Evolutionary conservation across 108 stramenopile genomes (phyloP).

Genomic region (Cylindrotheca fusiformis): DNA sequence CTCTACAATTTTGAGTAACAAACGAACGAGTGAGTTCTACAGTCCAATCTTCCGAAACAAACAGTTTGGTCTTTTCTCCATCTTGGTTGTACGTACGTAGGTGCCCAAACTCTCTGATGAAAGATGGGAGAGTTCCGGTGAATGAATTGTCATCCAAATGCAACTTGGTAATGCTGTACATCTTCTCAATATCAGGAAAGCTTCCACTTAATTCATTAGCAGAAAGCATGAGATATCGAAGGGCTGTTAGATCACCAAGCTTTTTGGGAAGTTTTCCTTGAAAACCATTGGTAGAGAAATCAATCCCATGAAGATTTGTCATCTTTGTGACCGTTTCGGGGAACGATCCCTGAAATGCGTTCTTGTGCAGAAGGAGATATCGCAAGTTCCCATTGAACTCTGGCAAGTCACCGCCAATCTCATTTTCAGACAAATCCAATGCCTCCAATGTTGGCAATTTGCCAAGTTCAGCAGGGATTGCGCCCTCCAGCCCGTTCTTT

Average conservation of each 20-base stretch:
- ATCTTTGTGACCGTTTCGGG: constrained; percentile 5
- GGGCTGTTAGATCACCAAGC: constrained; percentile 4
- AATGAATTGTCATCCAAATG: constrained; percentile 15
- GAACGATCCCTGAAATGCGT: constrained; percentile 17
- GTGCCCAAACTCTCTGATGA: neutral
- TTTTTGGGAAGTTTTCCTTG: constrained; percentile 10
- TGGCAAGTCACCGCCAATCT: constrained; percentile 12
- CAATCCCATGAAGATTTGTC: constrained; percentile 5
- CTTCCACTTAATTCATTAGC: constrained; percentile 14
- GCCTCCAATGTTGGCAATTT: constrained; percentile 4
- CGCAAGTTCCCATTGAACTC: constrained; percentile 3
- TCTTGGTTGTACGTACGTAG: constrained; percentile 22
- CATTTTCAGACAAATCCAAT: constrained; percentile 19
- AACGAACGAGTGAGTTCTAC: neutral
- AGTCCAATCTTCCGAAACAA: neutral
- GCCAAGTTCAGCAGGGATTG: constrained; percentile 22
- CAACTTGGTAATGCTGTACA: constrained; percentile 1
- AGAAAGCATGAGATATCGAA: constrained; percentile 8
- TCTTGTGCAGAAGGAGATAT: constrained; percentile 16
- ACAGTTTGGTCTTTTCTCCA: neutral
- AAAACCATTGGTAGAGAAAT: constrained; percentile 16
- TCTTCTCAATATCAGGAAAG: constrained; percentile 7
- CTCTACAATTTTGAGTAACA: neutral
- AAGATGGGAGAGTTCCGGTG: constrained; percentile 1
- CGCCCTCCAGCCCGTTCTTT: constrained; percentile 22